Base-by-base conservation (phyloP, 179 eudicot species). In the Silene noctiflora region DNA sequence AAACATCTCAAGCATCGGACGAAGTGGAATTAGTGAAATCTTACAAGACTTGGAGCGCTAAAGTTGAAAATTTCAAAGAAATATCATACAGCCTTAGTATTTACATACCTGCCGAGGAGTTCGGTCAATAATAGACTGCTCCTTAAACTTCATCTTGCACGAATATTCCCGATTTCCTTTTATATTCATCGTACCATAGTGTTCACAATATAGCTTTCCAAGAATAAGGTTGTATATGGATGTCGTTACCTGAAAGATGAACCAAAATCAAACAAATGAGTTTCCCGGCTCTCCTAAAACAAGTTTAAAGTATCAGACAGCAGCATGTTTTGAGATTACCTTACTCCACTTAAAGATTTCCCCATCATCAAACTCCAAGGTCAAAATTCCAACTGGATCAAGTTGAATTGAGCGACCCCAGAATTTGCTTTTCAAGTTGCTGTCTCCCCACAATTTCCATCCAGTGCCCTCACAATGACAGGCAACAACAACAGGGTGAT, bases 401-500 rank as follows among this genome's bases (percentile, higher is more conserved):
- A 94, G 95, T 80, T 92, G 98, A 68, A 94, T 94, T 72, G 98
- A 94, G n/a, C 97, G 96, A 53, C 98, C 98, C 97, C 98, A 92
- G 81, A 94, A 94, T 84, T 94, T 94, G 87, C 96, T 94, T 85
- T 86, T 94, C 76, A 94, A 86, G 82, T 94, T 92, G 88, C 97
- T 92, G 75, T 94, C 98, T 72, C 98, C 98, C 92, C 94, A 92
- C 67, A 94, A 85, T 81, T 66, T 92, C 98, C 98, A 94, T 16
- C 97, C 98, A n/a, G 86, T 83, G 29, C 98, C 97, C 80, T 94
- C 93, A 80, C 98, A 94, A 77, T 94, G 97, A 78, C 98, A 94
- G 79, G 98, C 98, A 68, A 94, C 91, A 65, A 93, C 67, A 96
- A 88, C 88, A 3, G 98, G 98, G 65, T 94, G 98, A 80, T 94